Conservation (phyloP, 2,329 filamentous ascomycete genomes). For the Colletotrichum endophyticum region DNA sequence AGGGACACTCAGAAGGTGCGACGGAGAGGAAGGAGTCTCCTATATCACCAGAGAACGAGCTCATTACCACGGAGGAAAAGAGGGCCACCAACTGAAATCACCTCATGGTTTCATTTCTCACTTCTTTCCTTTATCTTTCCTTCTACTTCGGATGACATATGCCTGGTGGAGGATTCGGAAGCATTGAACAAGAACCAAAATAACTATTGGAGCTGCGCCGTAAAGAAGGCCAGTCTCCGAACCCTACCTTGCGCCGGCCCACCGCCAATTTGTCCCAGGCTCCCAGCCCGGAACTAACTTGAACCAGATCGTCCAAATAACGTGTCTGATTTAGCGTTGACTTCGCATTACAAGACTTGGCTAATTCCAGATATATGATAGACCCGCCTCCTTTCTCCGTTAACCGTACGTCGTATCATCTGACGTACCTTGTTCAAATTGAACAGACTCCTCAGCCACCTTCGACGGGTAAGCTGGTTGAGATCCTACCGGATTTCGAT, state of each 20-base stretch:
- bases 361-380: not conserved
- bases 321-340: not conserved
- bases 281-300: not conserved
- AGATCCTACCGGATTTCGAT: not conserved
- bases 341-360: not conserved
- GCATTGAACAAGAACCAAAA: not conserved
- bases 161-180: not conserved
- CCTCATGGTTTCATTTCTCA: not conserved
- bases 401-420: not conserved
- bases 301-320: not conserved
- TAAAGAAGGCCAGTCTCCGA: not conserved
- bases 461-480: not conserved
- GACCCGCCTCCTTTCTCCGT: not conserved
- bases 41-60: not conserved
- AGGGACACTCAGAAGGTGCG: not conserved
- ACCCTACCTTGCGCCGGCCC: not conserved
- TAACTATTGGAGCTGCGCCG: not conserved
- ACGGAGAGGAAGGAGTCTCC: not conserved
- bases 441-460: fast-evolving
- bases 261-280: not conserved
- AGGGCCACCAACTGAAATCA: not conserved
- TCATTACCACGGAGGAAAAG: not conserved
- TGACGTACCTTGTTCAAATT: not conserved
- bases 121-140: not conserved
- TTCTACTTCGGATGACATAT: not conserved